These are phyloP conservation scores for Aspergillus sp. DNA, from an alignment of 2,329 filamentous ascomycete species.

Conservation along the genomic window DNA sequence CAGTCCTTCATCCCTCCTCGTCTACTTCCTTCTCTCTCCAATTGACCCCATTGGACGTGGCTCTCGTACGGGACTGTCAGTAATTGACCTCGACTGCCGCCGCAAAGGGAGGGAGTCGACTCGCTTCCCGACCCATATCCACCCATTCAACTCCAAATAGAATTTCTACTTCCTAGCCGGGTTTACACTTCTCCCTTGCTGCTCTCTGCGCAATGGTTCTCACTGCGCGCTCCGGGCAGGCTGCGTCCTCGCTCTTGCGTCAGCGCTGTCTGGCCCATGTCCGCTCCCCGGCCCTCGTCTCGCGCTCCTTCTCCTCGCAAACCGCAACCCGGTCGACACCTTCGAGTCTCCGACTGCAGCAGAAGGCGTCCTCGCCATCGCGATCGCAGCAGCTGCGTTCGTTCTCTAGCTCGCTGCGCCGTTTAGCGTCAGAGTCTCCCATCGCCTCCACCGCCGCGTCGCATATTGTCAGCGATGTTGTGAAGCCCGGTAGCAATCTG, in stretches of 20 bases:
- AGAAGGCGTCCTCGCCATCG: slow-evolving; percentile 26
- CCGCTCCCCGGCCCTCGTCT: slow-evolving; percentile 24
- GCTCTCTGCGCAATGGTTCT: slow-evolving; percentile 37
- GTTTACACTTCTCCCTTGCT: slow-evolving; percentile 8
- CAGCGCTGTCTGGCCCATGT: slow-evolving; percentile 33
- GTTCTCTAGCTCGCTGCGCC: slow-evolving; percentile 33
- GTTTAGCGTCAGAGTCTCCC: slow-evolving; percentile 43
- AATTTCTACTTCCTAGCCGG: slow-evolving; percentile 2
- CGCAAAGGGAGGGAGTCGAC: slow-evolving; percentile 4
- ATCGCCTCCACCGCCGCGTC: slow-evolving; percentile 72
- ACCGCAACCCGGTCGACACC: slow-evolving; percentile 22
- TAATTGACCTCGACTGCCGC: not conserved
- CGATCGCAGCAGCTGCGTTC: slow-evolving; percentile 35
- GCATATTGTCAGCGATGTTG: slow-evolving; percentile 78
- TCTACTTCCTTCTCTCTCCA: slow-evolving; percentile 6
- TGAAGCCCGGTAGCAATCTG: slow-evolving; percentile 64
- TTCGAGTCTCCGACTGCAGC: slow-evolving; percentile 27
- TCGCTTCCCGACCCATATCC: not conserved
- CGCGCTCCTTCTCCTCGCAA: slow-evolving; percentile 32
- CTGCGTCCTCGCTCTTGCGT: slow-evolving; percentile 31
- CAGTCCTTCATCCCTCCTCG: slow-evolving; percentile 6
- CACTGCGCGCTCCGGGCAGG: slow-evolving; percentile 37
- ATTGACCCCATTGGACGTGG: slow-evolving; percentile 2
- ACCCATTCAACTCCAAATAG: slow-evolving; percentile 1
- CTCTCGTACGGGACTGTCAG: too few species aligned